Conservation (phyloP, 2,329 filamentous ascomycete species). For the Fusarium humuli region DNA sequence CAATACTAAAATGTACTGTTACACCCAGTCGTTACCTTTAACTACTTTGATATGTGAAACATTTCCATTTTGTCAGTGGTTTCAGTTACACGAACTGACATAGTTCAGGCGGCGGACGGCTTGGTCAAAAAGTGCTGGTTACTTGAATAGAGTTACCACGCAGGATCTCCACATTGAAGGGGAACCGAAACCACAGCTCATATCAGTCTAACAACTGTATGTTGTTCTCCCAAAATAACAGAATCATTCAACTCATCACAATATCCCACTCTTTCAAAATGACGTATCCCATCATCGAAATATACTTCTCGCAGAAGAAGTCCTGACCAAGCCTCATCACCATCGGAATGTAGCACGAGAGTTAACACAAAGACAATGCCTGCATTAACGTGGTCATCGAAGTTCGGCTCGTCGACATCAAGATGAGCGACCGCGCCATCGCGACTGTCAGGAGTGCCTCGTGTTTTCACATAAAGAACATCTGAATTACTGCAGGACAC, state of each 20-base stretch:
- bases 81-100: no score
- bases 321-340: neutral
- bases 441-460: neutral
- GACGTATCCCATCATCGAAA: neutral
- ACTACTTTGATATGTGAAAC: no score
- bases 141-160: no score
- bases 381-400: neutral
- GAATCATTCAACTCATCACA: neutral
- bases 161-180: no score
- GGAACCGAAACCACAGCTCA: no score
- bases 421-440: neutral
- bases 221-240: neutral
- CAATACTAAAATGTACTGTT: no score
- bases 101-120: no score
- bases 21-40: no score
- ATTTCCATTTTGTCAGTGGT: no score
- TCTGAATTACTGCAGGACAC: neutral
- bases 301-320: neutral
- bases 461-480: neutral
- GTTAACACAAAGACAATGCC: neutral
- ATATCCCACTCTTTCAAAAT: neutral
- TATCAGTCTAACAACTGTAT: rapidly evolving
- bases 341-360: neutral
- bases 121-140: no score
- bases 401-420: neutral